Base-by-base conservation (phyloP, 2,329 filamentous ascomycete species). In the Fusarium sulawesiense region DNA sequence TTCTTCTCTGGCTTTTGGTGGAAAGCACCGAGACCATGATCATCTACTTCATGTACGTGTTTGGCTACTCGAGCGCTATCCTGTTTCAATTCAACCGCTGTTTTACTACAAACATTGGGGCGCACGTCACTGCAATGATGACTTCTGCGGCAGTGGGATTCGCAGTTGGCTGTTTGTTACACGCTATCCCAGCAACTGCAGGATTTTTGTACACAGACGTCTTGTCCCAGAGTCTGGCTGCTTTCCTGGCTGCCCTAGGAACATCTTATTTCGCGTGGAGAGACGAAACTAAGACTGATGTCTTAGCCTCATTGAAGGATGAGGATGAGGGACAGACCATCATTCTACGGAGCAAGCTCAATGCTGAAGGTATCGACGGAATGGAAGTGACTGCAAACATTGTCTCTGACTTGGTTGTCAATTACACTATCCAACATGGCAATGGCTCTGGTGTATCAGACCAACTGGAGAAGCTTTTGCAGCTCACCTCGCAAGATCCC, bases 81-180 rank as follows among this genome's bases (percentile, higher is more conserved):
- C 1, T 58, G 3, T 58, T 58, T 7, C 55, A 58, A 13, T 53
- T 58, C 27, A 58, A 58, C 37, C 46, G 55, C 16, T 58, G 55
- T 7, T 58, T 58, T 1, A 58, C 55, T 4, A 58, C 55, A 6
- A 34, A 58, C 21, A 14, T 53, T 5, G 18, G 46, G 4, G 34
- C 34, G 2, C 55, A 58, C 11, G 18, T 58, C 12, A 53, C 46
- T 6, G 20, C 44, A 1, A 53, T 58, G 21, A 42, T 58, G 25
- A 4, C 18, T 14, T 53, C 55, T 1, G 55, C 46, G 7, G 46
- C 37, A 4, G 14, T 21, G 7, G 37, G 55, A 8, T 44, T 58
- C 14, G 6, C 7, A 7, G 1, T 51, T 4, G 55, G 55, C 1
- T 58, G 55, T n/a, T 12, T 58, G 7, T 14, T 58, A 8, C 55